These are phyloP conservation scores for Albifimbria verrucaria DNA, from an alignment of 2,329 filamentous ascomycete species.

Conservation along the genomic window DNA sequence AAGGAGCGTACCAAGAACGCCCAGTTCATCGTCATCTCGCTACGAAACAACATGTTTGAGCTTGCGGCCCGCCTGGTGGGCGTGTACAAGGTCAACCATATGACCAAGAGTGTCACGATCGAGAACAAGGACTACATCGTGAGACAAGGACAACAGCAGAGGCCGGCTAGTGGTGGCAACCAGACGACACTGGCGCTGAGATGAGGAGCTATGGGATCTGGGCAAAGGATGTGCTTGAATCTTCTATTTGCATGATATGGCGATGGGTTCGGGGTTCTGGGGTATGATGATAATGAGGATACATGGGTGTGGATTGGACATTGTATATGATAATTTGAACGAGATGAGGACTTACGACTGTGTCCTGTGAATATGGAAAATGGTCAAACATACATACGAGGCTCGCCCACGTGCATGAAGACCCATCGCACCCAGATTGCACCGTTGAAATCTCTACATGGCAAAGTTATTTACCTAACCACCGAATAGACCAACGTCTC, in stretches of 20 bases:
- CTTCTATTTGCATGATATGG: slow-evolving; percentile 7
- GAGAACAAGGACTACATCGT: slow-evolving; percentile 77
- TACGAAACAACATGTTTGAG: slow-evolving; percentile 99
- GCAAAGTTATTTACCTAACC: too few species aligned
- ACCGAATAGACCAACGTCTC: too few species aligned
- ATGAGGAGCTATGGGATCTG: slow-evolving; percentile 15
- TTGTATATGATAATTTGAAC: background rate
- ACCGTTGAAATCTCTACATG: too few species aligned
- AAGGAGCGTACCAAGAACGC: slow-evolving; percentile 99
- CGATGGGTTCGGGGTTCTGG: background rate
- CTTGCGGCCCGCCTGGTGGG: slow-evolving; percentile 91
- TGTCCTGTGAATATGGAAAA: too few species aligned
- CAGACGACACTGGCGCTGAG: slow-evolving; percentile 33
- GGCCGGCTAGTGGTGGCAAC: slow-evolving; percentile 19
- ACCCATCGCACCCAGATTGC: too few species aligned
- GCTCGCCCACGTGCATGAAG: too few species aligned
- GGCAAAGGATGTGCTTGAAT: slow-evolving; percentile 4
- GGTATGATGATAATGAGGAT: background rate
- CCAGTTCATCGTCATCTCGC: slow-evolving; percentile 96
- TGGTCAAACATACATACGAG: too few species aligned
- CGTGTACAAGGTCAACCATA: slow-evolving; percentile 99
- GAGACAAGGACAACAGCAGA: slow-evolving; percentile 31
- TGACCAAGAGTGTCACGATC: slow-evolving; percentile 90
- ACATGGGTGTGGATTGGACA: background rate
- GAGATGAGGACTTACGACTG: too few species aligned